phyloP scores from a whole-genome alignment of 192 early-diverging fungal genomes.

The Pecoramyces ruminantium region DNA sequence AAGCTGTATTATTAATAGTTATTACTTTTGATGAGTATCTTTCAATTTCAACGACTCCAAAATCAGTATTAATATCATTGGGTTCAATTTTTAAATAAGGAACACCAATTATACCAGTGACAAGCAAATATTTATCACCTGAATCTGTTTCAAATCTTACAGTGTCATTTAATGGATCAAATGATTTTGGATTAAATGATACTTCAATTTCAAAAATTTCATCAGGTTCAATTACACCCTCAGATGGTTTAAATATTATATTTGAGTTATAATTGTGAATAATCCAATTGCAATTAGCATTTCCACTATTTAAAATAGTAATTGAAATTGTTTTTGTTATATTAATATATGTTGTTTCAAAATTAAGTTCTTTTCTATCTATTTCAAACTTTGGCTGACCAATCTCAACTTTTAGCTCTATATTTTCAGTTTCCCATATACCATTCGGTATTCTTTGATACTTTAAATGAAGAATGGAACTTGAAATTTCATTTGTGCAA shows the following conservation, averaged over 20 bases:
- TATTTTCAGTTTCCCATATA: conserved; percentile 13
- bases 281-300: conserved; percentile 36
- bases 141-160: conserved; percentile 36
- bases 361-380: conserved; percentile 32
- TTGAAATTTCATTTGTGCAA: conserved; percentile 15
- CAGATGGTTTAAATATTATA: conserved; percentile 4
- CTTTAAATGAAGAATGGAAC: conserved; percentile 11
- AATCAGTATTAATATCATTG: conserved; percentile 17
- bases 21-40: conserved; percentile 19
- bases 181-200: conserved; percentile 22
- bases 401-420: conserved; percentile 26
- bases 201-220: conserved; percentile 21
- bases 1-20: conserved; percentile 27
- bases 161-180: conserved; percentile 17
- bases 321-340: conserved; percentile 31
- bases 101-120: conserved; percentile 39
- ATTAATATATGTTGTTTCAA: conserved; percentile 40
- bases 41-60: conserved; percentile 33
- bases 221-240: conserved; percentile 13
- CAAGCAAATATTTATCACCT: conserved; percentile 24
- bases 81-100: conserved; percentile 30
- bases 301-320: conserved; percentile 29
- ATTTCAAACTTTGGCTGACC: conserved; percentile 36
- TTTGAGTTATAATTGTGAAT: neutral
- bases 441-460: conserved; percentile 29